Conservation (phyloP, 768 basidiomycete species). For the Chlorophyllum brunneum region DNA sequence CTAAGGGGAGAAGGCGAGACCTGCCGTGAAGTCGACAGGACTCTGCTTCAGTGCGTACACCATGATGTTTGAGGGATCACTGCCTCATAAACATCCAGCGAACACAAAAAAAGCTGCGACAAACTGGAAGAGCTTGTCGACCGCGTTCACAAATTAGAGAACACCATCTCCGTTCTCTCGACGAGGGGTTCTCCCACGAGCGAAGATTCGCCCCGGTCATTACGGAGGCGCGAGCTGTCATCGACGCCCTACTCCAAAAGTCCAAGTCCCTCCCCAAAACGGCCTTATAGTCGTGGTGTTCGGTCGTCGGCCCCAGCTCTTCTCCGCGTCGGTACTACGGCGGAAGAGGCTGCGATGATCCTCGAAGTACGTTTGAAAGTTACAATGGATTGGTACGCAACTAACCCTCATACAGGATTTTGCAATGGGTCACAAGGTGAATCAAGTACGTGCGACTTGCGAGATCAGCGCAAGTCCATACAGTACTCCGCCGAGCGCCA, state of each 20-base stretch:
- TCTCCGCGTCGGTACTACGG: slow-evolving; percentile 17
- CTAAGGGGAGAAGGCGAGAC: slow-evolving; percentile 22
- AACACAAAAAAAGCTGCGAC: slow-evolving; percentile 14
- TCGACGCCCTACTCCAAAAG: slow-evolving; percentile 9
- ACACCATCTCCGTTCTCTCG: slow-evolving; percentile 20
- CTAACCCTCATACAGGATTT: slow-evolving; percentile 2
- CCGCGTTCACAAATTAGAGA: slow-evolving; percentile 22
- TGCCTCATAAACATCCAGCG: background rate
- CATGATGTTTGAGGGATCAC: background rate
- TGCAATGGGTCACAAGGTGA: slow-evolving; percentile 11
- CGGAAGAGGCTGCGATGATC: slow-evolving; percentile 25
- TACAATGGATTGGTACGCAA: background rate
- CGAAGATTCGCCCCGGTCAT: slow-evolving; percentile 7
- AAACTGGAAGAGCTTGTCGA: slow-evolving; percentile 22
- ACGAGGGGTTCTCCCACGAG: slow-evolving; percentile 5
- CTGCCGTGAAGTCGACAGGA: slow-evolving; percentile 24
- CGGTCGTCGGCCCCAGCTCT: slow-evolving; percentile 10
- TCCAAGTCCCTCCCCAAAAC: slow-evolving; percentile 2
- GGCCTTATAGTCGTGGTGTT: slow-evolving; percentile 14
- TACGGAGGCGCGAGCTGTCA: slow-evolving; percentile 8
- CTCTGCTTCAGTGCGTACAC: slow-evolving; percentile 12
- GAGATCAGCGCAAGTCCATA: background rate
- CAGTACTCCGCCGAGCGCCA: background rate
- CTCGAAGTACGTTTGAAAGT: slow-evolving; percentile 19
- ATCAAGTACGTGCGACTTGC: background rate